Evolutionary conservation across 1,139 yeast species (phyloP), one percentile per base, ranked within the genome.

Genomic region (Yamadazyma aaseri): DNA sequence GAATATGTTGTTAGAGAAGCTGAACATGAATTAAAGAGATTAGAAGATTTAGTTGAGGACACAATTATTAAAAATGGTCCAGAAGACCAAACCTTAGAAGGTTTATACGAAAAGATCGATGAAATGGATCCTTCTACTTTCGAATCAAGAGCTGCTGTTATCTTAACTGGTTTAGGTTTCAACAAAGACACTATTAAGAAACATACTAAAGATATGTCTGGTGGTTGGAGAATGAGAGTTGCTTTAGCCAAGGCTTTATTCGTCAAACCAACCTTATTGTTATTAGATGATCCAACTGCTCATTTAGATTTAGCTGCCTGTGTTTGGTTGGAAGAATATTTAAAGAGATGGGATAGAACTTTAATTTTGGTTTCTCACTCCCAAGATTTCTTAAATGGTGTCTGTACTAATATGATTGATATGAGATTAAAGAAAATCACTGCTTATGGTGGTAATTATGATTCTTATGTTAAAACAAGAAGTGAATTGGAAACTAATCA

Each of bases 241-340:
- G 92, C 95, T 23, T 73, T 85, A 37, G 87, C 90, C 45, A 84
- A 84, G 68, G 95, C 95, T 15, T 73, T 84, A 51, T 82, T 84
- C 71, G 95, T 86, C 46, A 86, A 86, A 66, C 95, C 96, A 56
- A 84, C 95, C 36, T 66, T 86, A 51, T 71, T 86, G 54, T 72
- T 86, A 51, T 76, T 86, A 60, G 99, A 92, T 73, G 98, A 92
- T 64, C 99, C 99, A 55, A 94, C 99, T 50, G 98, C 98, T 44
- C 98, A 92, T 70, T 86, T 92, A 78, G 99, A 92, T 73, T 78
- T 94, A 61, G 97, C 92, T 64, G 98, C 98, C 42, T 92, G 97
- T 83, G 98, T 94, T 57, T 92, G 98, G 98, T 78, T 92, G 65
- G 99, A 92, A 77, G 97, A 90, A 71, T 92, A 92, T 68, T 78